phyloP scores from a whole-genome alignment of 2,329 filamentous ascomycete species.

The Neospermospora avenae region DNA sequence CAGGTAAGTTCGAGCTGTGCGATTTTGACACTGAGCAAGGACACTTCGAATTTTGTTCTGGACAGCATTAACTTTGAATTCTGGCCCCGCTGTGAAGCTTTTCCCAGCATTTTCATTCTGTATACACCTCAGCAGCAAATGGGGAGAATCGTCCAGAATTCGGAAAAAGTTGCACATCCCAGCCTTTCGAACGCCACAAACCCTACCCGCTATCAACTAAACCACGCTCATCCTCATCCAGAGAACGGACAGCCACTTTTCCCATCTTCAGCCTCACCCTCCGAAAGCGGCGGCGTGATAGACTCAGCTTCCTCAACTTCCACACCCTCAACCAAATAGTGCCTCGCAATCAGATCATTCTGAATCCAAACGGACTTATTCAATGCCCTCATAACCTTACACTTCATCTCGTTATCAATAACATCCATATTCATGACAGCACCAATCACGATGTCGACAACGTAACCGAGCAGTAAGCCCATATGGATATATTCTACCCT shows the following conservation, averaged over 20 bases:
- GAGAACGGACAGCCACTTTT: slow-evolving; percentile 21
- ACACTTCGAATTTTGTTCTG: no score
- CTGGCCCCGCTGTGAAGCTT: no score
- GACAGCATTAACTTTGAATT: no score
- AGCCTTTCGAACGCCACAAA: not conserved
- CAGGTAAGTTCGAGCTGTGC: no score
- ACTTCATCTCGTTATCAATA: slow-evolving; percentile 64
- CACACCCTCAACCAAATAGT: slow-evolving; percentile 48
- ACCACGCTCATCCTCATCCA: not conserved
- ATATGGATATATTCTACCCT: slow-evolving; percentile 82
- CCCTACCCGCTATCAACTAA: not conserved
- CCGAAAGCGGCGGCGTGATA: slow-evolving; percentile 3
- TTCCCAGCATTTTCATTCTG: no score
- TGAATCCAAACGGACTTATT: slow-evolving; percentile 86
- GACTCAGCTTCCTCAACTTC: not conserved
- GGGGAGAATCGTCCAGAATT: no score
- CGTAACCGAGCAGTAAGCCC: slow-evolving; percentile 66
- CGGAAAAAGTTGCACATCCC: not conserved
- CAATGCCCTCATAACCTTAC: slow-evolving; percentile 70
- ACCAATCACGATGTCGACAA: slow-evolving; percentile 74
- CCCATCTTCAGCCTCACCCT: not conserved
- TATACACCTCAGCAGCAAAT: no score
- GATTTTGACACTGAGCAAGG: no score
- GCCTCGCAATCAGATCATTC: slow-evolving; percentile 82
- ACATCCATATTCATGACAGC: slow-evolving; percentile 62